Conservation (phyloP, 495 filamentous ascomycete species). For the Aspergillus bridgeri region DNA sequence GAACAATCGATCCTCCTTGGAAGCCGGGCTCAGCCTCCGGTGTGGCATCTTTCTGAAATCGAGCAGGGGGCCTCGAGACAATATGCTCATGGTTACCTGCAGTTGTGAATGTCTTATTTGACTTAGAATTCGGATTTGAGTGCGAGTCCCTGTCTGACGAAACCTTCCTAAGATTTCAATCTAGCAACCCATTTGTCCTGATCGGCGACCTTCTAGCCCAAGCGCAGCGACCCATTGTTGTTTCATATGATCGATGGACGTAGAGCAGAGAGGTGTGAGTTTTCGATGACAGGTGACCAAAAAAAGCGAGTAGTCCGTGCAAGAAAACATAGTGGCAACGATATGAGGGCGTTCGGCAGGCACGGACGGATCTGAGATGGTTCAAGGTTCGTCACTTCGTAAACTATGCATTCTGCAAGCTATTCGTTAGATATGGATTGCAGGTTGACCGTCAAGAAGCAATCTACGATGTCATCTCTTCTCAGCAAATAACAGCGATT, state of each 20-base stretch:
- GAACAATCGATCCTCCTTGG: no score
- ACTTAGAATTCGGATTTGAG: not conserved
- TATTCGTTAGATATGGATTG: not conserved
- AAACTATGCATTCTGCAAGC: not conserved
- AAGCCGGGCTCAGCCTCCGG: no score
- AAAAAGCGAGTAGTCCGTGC: not conserved
- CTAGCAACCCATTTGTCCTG: not conserved
- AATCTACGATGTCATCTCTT: not conserved
- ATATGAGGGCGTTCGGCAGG: not conserved
- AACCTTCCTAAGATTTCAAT: not conserved
- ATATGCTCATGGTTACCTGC: not conserved
- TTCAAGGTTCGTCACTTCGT: not conserved
- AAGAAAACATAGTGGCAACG: not conserved
- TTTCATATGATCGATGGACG: not conserved
- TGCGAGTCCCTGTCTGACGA: not conserved
- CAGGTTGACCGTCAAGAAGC: not conserved
- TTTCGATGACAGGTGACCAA: not conserved
- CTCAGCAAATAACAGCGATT: not conserved
- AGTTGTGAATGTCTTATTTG: not conserved
- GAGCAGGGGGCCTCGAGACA: no score
- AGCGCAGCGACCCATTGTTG: not conserved
- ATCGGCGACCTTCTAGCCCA: not conserved
- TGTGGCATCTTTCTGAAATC: no score
- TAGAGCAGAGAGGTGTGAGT: no score
- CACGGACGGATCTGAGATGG: not conserved